Percentiles rank a stretch among this genome's conserved stretches.
These are phyloP conservation scores for Oryza brachyantha DNA, from an alignment of 176 grass and related monocot species.

Conservation along the genomic window DNA sequence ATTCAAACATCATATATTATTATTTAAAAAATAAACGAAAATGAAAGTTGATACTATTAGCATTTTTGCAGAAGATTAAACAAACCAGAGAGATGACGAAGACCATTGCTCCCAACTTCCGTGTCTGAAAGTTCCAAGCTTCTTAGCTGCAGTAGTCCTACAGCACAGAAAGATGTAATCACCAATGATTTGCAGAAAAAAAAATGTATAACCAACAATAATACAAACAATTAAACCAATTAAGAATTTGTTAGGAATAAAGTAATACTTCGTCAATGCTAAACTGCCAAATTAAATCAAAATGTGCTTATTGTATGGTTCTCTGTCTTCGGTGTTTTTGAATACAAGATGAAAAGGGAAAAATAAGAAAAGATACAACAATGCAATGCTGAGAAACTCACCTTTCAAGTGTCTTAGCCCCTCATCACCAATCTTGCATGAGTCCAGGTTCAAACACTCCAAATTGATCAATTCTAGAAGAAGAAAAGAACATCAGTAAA, in stretches of 20 bases:
- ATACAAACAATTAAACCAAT: neutral
- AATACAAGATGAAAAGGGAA: neutral
- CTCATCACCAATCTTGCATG: constrained; percentile 82
- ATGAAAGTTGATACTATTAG: neutral
- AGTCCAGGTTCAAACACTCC: constrained; percentile 96
- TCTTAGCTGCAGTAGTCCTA: constrained; percentile 73
- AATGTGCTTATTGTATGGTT: neutral
- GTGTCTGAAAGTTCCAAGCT: constrained; percentile 90
- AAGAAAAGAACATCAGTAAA: constrained; percentile 28
- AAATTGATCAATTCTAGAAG: constrained; percentile 74
- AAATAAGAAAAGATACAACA: neutral
- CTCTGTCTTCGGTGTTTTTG: neutral
- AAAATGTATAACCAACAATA: neutral
- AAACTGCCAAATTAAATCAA: neutral
- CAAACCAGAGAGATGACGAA: constrained; percentile 89
- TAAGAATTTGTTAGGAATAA: neutral
- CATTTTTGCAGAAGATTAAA: constrained; percentile 34
- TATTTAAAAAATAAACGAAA: neutral
- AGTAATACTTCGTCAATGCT: constrained; percentile 1
- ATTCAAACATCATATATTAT: neutral
- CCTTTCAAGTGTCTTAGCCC: constrained; percentile 80
- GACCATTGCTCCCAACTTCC: constrained; percentile 80
- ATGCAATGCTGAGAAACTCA: constrained; percentile 25
- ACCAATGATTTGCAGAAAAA: neutral
- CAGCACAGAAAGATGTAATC: constrained; percentile 29